A percentile compares a stretch with the other conserved stretches of the same genome.
Evolutionary conservation across 73 alveolate species (phyloP).

Genomic region (Paramecium octaurelia): DNA sequence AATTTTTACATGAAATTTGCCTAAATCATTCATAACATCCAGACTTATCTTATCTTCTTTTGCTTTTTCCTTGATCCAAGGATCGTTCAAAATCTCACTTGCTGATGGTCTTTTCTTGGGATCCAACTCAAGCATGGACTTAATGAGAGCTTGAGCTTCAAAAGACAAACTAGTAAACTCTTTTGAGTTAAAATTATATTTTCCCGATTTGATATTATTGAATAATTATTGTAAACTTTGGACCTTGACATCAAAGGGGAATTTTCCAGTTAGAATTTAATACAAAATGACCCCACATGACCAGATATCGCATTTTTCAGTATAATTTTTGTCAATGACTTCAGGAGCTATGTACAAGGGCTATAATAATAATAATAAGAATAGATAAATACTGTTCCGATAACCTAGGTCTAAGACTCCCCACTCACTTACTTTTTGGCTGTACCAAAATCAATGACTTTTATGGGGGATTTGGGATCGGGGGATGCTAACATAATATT

Average conservation of each 20-base stretch:
- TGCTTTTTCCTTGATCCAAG: slow-evolving; percentile 54
- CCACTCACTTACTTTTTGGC: slow-evolving; percentile 24
- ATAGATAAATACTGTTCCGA: slow-evolving; percentile 48
- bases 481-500: slow-evolving; percentile 78
- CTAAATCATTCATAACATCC: neutral
- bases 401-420: slow-evolving; percentile 13
- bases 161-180: neutral
- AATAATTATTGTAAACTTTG: slow-evolving; percentile 1
- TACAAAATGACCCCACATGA: slow-evolving; percentile 55
- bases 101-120: slow-evolving; percentile 55
- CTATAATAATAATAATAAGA: neutral
- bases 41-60: slow-evolving; percentile 40
- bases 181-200: neutral
- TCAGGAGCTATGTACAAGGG: slow-evolving; percentile 63
- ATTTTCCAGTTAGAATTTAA: slow-evolving; percentile 48
- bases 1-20: neutral
- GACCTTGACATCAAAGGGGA: slow-evolving; percentile 54
- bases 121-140: slow-evolving; percentile 5
- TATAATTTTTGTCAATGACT: slow-evolving; percentile 51
- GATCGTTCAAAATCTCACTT: slow-evolving; percentile 20
- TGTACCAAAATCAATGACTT: slow-evolving; percentile 95
- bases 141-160: slow-evolving; percentile 41
- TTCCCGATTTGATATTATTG: slow-evolving; percentile 17
- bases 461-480: slow-evolving; percentile 64
- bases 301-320: slow-evolving; percentile 60